These are phyloP conservation scores for Sclerotinia subarctica DNA, from an alignment of 2,329 filamentous ascomycete genomes.

Conservation along the genomic window DNA sequence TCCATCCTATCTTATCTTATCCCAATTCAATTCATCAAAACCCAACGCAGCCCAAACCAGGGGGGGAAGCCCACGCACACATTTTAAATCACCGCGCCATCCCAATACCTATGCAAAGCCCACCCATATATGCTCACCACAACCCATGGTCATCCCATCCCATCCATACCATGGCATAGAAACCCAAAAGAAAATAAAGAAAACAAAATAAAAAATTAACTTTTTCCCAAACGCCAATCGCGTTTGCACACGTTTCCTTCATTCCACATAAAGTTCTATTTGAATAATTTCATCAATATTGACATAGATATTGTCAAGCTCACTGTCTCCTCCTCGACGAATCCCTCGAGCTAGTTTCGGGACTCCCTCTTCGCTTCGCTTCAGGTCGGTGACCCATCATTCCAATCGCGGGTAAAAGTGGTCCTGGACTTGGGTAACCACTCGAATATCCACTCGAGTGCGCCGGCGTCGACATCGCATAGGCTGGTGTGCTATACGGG, in stretches of 20 bases:
- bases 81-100: slow-evolving; percentile 16
- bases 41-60: neutral
- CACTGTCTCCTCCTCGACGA: slow-evolving; percentile 46
- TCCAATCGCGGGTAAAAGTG: slow-evolving; percentile 38
- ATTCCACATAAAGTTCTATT: neutral
- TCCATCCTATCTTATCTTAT: slow-evolving; percentile 10
- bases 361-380: slow-evolving; percentile 53
- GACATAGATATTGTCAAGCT: neutral
- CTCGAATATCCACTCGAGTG: slow-evolving; percentile 20
- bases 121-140: slow-evolving; percentile 13
- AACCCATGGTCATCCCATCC: neutral
- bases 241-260: slow-evolving; percentile 6
- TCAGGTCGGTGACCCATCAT: slow-evolving; percentile 34
- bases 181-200: neutral
- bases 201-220: neutral
- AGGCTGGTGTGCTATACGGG: slow-evolving; percentile 58
- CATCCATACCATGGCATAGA: too few species aligned
- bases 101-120: slow-evolving; percentile 16
- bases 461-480: slow-evolving; percentile 42
- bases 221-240: slow-evolving; percentile 7
- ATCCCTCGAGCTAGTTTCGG: slow-evolving; percentile 47
- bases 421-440: slow-evolving; percentile 43
- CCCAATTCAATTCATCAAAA: slow-evolving; percentile 10
- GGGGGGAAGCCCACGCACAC: neutral
- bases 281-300: neutral